A percentile compares a stretch with the other conserved stretches of the same genome.
phyloP scores from a whole-genome alignment of 768 basidiomycete genomes.

The Tricholoma sp. region DNA sequence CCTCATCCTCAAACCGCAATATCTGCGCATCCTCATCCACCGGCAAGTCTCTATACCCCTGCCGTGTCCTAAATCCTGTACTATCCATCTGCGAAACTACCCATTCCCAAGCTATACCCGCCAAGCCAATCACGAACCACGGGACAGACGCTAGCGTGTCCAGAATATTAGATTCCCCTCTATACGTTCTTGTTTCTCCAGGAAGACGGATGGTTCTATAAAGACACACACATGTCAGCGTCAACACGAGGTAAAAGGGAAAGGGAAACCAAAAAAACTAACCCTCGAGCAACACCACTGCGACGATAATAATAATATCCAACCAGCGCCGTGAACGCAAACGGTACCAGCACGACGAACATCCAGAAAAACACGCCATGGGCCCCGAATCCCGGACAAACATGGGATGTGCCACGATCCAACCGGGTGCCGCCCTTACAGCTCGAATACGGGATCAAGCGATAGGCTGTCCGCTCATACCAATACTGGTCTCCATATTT shows the following conservation, averaged over 20 bases:
- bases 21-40: slow-evolving; percentile 89
- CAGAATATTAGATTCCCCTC: slow-evolving; percentile 40
- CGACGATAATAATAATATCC: slow-evolving; percentile 79
- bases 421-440: slow-evolving; percentile 79
- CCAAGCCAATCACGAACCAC: slow-evolving; percentile 81
- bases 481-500: slow-evolving; percentile 65
- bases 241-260: too few species aligned
- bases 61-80: slow-evolving; percentile 39
- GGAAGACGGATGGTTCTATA: slow-evolving; percentile 75
- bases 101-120: slow-evolving; percentile 68
- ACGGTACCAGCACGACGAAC: slow-evolving; percentile 69
- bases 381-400: slow-evolving; percentile 76
- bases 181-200: slow-evolving; percentile 41
- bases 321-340: slow-evolving; percentile 67
- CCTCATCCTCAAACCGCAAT: slow-evolving; percentile 79
- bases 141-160: slow-evolving; percentile 84
- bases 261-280: slow-evolving; percentile 6
- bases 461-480: slow-evolving; percentile 92
- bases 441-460: slow-evolving; percentile 83
- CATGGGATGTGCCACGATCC: slow-evolving; percentile 69
- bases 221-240: slow-evolving; percentile 5
- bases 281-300: slow-evolving; percentile 74
- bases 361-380: slow-evolving; percentile 83
- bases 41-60: slow-evolving; percentile 73
- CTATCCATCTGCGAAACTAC: slow-evolving; percentile 44